Conservation (phyloP, 768 basidiomycete species). For the Lyophyllum shimeji region DNA sequence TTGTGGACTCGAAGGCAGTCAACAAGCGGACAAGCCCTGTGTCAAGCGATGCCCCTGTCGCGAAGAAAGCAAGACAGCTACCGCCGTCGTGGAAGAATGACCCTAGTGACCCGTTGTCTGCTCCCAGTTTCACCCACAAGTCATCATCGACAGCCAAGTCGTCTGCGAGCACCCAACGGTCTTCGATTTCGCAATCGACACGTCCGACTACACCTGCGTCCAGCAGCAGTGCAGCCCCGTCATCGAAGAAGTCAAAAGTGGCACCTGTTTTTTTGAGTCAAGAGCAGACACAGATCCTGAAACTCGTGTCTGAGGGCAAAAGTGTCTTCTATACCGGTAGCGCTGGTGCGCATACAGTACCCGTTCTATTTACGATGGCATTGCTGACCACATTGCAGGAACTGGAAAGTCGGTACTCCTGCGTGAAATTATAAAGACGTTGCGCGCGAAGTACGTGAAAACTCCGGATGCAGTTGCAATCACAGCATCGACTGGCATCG, state of each 20-base stretch:
- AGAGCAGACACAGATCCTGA: slow-evolving; percentile 85
- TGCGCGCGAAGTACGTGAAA: slow-evolving; percentile 56
- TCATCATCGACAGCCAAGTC: slow-evolving; percentile 14
- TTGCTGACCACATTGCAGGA: slow-evolving; percentile 44
- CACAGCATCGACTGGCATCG: slow-evolving; percentile 90
- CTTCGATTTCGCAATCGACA: slow-evolving; percentile 6
- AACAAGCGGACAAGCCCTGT: slow-evolving; percentile 40
- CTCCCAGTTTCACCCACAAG: slow-evolving; percentile 29
- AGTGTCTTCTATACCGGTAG: slow-evolving; percentile 97
- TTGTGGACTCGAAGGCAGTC: slow-evolving; percentile 26
- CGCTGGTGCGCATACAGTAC: slow-evolving; percentile 64
- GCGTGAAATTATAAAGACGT: slow-evolving; percentile 81
- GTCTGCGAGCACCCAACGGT: slow-evolving; percentile 1
- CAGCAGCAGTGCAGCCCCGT: slow-evolving; percentile 3
- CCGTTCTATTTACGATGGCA: neutral
- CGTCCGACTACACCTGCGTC: slow-evolving; percentile 12
- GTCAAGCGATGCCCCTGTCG: slow-evolving; percentile 23
- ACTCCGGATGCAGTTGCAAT: slow-evolving; percentile 79
- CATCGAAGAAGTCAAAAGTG: slow-evolving; percentile 28
- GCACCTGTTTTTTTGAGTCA: slow-evolving; percentile 66
- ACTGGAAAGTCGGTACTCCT: slow-evolving; percentile 96
- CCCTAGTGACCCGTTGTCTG: slow-evolving; percentile 27
- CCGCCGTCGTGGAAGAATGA: slow-evolving; percentile 49
- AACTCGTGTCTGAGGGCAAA: slow-evolving; percentile 67
- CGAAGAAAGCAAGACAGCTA: slow-evolving; percentile 58